Evolutionary conservation across 768 basidiomycete genomes (phyloP), one percentile per base, ranked within the genome.

Genomic region (button mushroom (Agaricus bisporus)): DNA sequence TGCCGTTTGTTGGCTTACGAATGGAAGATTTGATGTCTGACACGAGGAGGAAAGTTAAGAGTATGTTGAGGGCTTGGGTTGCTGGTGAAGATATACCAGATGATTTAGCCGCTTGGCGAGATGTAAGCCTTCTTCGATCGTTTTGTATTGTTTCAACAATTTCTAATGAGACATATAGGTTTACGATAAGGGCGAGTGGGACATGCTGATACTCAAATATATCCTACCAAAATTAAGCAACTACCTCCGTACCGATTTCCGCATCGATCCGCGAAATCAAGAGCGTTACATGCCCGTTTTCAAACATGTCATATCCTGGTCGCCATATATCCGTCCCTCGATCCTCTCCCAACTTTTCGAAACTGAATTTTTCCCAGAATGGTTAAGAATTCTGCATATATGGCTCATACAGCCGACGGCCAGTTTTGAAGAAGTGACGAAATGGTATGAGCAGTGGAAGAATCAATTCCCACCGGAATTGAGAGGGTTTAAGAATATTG

Each of bases 361-460:
- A 66, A 78, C 80, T 5, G 92, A 93, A 62, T 95, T 98, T 74
- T 98, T 98, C 79, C 91, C 93, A 4, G 95, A 97, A 65, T 99
- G 95, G 94, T 76, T 98, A 56, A 88, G 93, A 46, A 84, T 90
- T 18, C 73, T 99, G 20, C 86, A 95, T 63, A 69, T 91, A 42
- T 98, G 97, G 97, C 85, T 99, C 38, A 76, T 87, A n/a, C 89
- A 92, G 58, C 91, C 92, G 1, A 80, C 73, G 43, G 88, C 88
- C 62, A 94, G 83, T 70, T 88, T 92, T 61, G 91, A 88, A 60
- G 92, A 98, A 67, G 92, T 99, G 9, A 88, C 88, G 3, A 81
- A 88, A 55, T 99, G 97, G 97, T 97, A 86, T 66, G 78, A 77
- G 1, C 89, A 83, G 66, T 98, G 95, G 95, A 95, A 94, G 67